Conservation (phyloP, 352 stramenopile species). For the Plasmopara muralis region DNA sequence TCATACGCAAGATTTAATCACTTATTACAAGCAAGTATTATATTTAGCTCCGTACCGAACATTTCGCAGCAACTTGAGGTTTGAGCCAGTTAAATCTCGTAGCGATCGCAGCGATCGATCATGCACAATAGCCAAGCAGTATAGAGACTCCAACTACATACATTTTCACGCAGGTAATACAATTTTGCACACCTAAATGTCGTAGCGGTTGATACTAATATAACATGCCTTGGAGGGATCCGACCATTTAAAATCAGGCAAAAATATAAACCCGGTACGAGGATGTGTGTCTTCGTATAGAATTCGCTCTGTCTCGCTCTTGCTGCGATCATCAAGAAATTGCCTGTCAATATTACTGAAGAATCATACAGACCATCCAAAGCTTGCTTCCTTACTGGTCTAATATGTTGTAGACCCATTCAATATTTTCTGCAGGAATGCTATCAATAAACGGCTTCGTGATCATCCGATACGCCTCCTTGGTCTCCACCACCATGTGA, state of each 20-base stretch:
- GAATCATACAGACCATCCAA: not conserved
- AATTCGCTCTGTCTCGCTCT: conserved; percentile 74
- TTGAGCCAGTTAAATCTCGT: conserved; percentile 56
- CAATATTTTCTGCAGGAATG: conserved; percentile 65
- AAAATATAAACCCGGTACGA: conserved; percentile 61
- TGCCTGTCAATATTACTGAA: no score
- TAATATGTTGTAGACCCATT: conserved; percentile 87
- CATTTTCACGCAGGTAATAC: no score
- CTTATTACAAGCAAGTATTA: not conserved
- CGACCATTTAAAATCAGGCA: conserved; percentile 84
- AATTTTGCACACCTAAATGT: no score
- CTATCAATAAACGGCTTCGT: conserved; percentile 73
- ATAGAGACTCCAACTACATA: conserved; percentile 64
- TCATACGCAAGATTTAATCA: no score
- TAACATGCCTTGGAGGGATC: conserved; percentile 47
- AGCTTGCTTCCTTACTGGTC: conserved; percentile 54
- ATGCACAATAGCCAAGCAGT: conserved; percentile 77
- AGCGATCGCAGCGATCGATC: conserved; percentile 67
- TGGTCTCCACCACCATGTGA: conserved; percentile 80
- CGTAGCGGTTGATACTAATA: not conserved
- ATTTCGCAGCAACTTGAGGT: conserved; percentile 65
- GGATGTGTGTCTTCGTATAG: conserved; percentile 66
- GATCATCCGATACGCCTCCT: conserved; percentile 64
- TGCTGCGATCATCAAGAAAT: conserved; percentile 27
- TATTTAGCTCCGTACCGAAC: conserved; percentile 38